phyloP scores from a whole-genome alignment of 345 rosid genomes.

The Trapa bicornis region DNA sequence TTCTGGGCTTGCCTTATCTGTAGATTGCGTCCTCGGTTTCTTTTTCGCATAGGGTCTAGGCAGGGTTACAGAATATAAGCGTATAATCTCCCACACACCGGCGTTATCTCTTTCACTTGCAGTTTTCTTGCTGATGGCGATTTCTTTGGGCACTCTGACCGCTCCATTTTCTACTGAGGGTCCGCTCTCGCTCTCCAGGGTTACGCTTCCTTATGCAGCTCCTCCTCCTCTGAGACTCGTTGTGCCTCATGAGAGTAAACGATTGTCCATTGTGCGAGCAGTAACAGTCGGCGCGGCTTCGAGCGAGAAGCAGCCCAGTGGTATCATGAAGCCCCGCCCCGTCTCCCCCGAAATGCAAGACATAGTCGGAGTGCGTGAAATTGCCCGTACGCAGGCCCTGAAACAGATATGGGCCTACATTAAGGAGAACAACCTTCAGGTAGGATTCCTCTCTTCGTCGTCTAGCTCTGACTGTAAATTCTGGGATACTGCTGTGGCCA shows the following conservation, averaged over 20 bases:
- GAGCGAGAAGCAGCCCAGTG: slow-evolving; percentile 59
- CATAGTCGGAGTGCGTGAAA: slow-evolving; percentile 63
- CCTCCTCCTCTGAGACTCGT: slow-evolving; percentile 1
- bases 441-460: slow-evolving; percentile 2
- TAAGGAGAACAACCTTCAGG: slow-evolving; percentile 84
- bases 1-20: too few relatives aligned
- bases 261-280: slow-evolving; percentile 20
- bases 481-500: not conserved
- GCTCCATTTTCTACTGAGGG: slow-evolving; percentile 27
- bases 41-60: too few relatives aligned
- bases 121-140: slow-evolving; percentile 2
- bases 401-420: slow-evolving; percentile 90
- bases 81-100: not conserved
- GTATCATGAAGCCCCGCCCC: slow-evolving; percentile 73
- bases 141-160: slow-evolving; percentile 29
- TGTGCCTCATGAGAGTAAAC: slow-evolving; percentile 1
- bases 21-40: too few relatives aligned
- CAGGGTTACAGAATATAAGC: too few relatives aligned
- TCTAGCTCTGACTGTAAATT: not conserved
- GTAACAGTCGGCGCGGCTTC: slow-evolving; percentile 31
- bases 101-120: not conserved
- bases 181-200: slow-evolving; percentile 9
- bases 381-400: slow-evolving; percentile 82
- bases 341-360: slow-evolving; percentile 91
- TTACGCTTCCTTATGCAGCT: slow-evolving; percentile 4